Conservation (phyloP, 1,139 yeast genomes). For the Taphrina pruni region DNA sequence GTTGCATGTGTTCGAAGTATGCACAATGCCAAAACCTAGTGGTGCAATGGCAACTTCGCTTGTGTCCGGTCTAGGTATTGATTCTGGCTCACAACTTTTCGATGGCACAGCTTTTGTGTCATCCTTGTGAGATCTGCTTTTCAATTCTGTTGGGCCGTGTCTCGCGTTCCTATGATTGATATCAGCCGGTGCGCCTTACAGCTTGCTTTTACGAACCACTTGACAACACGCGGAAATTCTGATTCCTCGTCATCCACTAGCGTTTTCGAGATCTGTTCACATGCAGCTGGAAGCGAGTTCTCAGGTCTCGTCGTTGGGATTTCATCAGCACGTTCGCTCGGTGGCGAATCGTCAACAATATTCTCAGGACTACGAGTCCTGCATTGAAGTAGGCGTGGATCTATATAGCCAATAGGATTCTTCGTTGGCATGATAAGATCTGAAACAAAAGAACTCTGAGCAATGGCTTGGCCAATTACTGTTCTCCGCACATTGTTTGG, state of each 20-base stretch:
- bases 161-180: background rate
- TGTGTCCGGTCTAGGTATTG: no score
- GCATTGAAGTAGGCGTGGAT: background rate
- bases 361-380: background rate
- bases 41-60: no score
- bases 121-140: background rate
- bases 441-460: no score
- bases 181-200: no score
- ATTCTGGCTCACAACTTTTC: no score
- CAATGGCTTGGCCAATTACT: no score
- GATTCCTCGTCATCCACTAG: constrained; percentile 8
- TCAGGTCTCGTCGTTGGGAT: no score
- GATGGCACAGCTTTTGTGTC: no score
- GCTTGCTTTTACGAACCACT: background rate
- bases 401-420: background rate
- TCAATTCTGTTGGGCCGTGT: background rate
- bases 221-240: background rate
- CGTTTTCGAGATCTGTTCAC: background rate
- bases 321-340: background rate
- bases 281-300: background rate
- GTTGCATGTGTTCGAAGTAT: no score
- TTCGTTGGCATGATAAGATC: background rate
- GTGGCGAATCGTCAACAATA: background rate
- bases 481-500: no score
- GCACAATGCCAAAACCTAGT: no score